These are phyloP conservation scores for Aspergillaceae sp. DNA, from an alignment of 2,329 filamentous ascomycete species.

Conservation along the genomic window DNA sequence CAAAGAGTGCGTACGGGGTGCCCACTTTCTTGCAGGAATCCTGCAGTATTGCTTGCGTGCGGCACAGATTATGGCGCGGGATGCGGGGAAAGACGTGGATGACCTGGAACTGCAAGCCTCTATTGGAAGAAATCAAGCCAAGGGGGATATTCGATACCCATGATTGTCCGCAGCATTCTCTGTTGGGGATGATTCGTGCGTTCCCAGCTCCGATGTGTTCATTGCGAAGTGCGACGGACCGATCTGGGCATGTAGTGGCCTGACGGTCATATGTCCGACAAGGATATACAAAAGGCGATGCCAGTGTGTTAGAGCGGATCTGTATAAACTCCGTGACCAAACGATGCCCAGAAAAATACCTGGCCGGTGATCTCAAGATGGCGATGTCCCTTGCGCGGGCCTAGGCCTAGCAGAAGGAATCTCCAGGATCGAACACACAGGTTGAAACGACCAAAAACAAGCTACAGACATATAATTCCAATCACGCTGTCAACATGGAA, in stretches of 20 bases:
- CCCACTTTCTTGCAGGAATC: constrained; percentile 70
- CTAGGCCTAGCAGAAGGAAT: constrained; percentile 58
- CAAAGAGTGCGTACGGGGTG: constrained; percentile 73
- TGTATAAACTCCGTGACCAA: constrained; percentile 68
- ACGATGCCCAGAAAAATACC: constrained; percentile 76
- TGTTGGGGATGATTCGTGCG: constrained; percentile 72
- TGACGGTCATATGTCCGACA: constrained; percentile 66
- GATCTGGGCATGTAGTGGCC: constrained; percentile 74
- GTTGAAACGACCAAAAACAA: constrained; percentile 72
- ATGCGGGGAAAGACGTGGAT: constrained; percentile 72
- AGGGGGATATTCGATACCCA: constrained; percentile 74
- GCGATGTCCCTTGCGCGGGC: constrained; percentile 64
- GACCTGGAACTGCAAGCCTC: constrained; percentile 74
- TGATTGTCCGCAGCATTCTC: constrained; percentile 77
- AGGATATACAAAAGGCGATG: constrained; percentile 63
- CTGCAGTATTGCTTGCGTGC: constrained; percentile 62
- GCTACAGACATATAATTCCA: constrained; percentile 55
- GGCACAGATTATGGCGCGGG: constrained; percentile 68
- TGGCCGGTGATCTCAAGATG: constrained; percentile 65
- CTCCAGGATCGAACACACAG: constrained; percentile 70
- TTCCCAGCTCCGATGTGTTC: constrained; percentile 73
- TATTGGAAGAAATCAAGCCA: constrained; percentile 79
- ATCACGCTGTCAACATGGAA: constrained; percentile 74
- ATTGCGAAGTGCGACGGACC: constrained; percentile 82
- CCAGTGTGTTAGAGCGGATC: constrained; percentile 55